Evolutionary conservation across 495 filamentous ascomycete genomes (phyloP).

Genomic region (Staphylotrichum longicolle): DNA sequence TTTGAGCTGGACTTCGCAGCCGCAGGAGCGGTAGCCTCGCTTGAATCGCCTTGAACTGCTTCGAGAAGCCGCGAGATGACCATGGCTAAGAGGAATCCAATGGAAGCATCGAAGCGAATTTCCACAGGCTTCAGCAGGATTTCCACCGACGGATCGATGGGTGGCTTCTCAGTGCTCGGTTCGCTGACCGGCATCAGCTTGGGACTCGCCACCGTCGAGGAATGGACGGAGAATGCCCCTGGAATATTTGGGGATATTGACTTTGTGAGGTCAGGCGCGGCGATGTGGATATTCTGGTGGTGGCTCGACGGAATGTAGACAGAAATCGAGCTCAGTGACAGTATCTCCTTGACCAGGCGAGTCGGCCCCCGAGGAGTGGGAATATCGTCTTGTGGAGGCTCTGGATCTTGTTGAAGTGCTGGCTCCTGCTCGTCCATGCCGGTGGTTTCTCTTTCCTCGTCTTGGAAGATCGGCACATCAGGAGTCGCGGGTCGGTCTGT

Average conservation of each 20-base stretch:
- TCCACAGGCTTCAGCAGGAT: constrained; percentile 56
- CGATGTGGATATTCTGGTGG: constrained; percentile 39
- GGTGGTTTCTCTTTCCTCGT: background rate
- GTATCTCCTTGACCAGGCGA: constrained; percentile 47
- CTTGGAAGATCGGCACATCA: background rate
- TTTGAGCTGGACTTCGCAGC: constrained; percentile 28
- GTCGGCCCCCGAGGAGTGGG: constrained; percentile 49
- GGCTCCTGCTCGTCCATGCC: background rate
- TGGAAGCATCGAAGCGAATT: constrained; percentile 65
- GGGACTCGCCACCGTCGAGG: constrained; percentile 28
- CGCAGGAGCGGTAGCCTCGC: constrained; percentile 24
- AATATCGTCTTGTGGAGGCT: constrained; percentile 35
- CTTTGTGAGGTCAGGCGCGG: constrained; percentile 23
- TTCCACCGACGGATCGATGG: constrained; percentile 45
- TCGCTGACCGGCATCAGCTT: constrained; percentile 18
- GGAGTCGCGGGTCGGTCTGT: background rate
- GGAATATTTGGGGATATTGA: constrained; percentile 51
- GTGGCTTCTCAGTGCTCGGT: constrained; percentile 8
- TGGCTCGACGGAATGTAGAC: constrained; percentile 46
- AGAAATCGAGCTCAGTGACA: constrained; percentile 42
- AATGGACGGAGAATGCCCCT: constrained; percentile 57
- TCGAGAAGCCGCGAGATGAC: constrained; percentile 54
- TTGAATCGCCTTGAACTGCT: constrained; percentile 37
- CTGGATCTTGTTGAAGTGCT: constrained; percentile 9
- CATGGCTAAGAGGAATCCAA: constrained; percentile 63